A percentile compares a stretch with the other conserved stretches of the same genome.
phyloP scores from a whole-genome alignment of 805 yeast species.

The Starmerella apis region DNA sequence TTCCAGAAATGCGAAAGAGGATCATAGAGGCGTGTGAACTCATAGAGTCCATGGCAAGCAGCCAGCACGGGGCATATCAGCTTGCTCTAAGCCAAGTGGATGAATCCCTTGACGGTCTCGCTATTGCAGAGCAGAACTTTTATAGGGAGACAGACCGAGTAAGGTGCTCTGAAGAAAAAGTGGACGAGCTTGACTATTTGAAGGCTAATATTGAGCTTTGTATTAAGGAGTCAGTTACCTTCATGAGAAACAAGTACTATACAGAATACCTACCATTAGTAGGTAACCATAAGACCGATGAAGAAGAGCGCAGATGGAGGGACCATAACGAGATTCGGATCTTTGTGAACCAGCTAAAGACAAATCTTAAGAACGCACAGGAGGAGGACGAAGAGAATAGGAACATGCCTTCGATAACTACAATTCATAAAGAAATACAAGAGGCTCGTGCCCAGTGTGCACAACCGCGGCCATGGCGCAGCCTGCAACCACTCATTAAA shows the following conservation, averaged over 20 bases:
- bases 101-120: constrained; percentile 7
- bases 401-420: not conserved
- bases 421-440: not conserved
- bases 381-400: not conserved
- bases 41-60: not conserved
- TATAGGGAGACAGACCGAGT: constrained; percentile 11
- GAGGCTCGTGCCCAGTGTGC: not conserved
- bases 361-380: not conserved
- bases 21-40: not conserved
- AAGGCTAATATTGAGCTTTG: constrained; percentile 17
- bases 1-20: not conserved
- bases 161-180: not conserved
- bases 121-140: constrained; percentile 6
- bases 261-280: constrained; percentile 2
- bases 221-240: constrained; percentile 3
- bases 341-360: not conserved
- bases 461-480: not conserved
- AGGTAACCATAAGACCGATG: not conserved
- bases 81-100: constrained; percentile 8
- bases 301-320: constrained; percentile 1
- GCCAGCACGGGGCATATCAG: constrained; percentile 2
- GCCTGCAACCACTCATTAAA: not conserved
- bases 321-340: constrained; percentile 6
- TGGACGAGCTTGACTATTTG: constrained; percentile 14
- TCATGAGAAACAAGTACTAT: not conserved